Percentiles rank a stretch among this genome's conserved stretches.
phyloP scores from a whole-genome alignment of 2,329 filamentous ascomycete genomes.

The Aureobasidium sp. region DNA sequence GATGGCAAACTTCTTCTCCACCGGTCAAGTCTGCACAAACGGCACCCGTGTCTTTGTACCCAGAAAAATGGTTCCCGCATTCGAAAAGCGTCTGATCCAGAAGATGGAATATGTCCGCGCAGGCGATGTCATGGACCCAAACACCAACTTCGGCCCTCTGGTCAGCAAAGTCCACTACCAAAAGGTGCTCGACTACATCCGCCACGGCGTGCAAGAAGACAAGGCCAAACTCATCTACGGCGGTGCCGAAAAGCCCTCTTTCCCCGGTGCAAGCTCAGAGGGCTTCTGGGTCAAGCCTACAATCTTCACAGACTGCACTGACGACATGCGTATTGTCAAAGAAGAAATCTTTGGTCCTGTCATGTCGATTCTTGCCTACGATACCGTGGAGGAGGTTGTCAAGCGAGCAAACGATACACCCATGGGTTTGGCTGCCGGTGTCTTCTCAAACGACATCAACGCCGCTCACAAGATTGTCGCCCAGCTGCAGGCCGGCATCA shows the following conservation, averaged over 20 bases:
- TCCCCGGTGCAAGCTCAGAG: slow-evolving; percentile 40
- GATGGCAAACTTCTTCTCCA: slow-evolving; percentile 91
- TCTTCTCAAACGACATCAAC: slow-evolving; percentile 72
- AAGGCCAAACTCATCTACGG: slow-evolving; percentile 68
- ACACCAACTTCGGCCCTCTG: slow-evolving; percentile 78
- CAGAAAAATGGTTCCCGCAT: slow-evolving; percentile 53
- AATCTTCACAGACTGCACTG: slow-evolving; percentile 78
- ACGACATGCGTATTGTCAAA: slow-evolving; percentile 68
- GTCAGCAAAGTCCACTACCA: slow-evolving; percentile 67
- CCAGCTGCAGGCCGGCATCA: slow-evolving; percentile 74
- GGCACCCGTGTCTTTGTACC: slow-evolving; percentile 84
- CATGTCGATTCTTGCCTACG: slow-evolving; percentile 72
- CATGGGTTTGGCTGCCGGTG: slow-evolving; percentile 74
- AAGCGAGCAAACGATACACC: slow-evolving; percentile 67
- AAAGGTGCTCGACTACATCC: slow-evolving; percentile 73
- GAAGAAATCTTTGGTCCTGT: slow-evolving; percentile 91
- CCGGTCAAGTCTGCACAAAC: slow-evolving; percentile 88
- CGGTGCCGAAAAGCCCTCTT: slow-evolving; percentile 53
- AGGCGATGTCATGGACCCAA: slow-evolving; percentile 63
- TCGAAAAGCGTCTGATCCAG: slow-evolving; percentile 62
- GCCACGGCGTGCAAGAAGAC: slow-evolving; percentile 65
- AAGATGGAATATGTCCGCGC: slow-evolving; percentile 65
- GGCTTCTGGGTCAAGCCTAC: slow-evolving; percentile 86
- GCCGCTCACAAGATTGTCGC: slow-evolving; percentile 64
- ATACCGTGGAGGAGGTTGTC: slow-evolving; percentile 62